Conservation (phyloP, 2,329 filamentous ascomycete genomes). For the Diaporthe sp. region DNA sequence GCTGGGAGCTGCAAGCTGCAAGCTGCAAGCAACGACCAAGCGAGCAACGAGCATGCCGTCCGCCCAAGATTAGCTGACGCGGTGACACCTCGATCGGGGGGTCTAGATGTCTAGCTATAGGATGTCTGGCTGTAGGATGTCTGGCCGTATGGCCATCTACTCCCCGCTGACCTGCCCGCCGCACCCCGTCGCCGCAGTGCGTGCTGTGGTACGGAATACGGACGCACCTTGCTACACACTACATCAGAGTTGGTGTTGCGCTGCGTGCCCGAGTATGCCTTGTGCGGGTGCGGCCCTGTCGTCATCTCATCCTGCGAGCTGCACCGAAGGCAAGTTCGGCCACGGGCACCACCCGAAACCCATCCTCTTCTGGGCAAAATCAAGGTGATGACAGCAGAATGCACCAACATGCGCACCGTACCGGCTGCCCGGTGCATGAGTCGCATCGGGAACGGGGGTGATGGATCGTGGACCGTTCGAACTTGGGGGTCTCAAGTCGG, state of each 20-base stretch:
- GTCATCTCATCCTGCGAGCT: background rate
- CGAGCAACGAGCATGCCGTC: background rate
- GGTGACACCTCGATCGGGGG: background rate
- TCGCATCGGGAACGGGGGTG: constrained; percentile 14
- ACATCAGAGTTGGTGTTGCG: background rate
- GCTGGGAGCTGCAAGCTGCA: background rate
- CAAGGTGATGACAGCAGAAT: constrained; percentile 26
- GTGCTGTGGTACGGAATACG: background rate
- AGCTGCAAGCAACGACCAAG: background rate
- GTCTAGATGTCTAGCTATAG: background rate
- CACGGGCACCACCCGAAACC: background rate
- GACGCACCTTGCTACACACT: background rate
- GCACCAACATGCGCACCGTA: constrained; percentile 5
- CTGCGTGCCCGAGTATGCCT: constrained; percentile 2
- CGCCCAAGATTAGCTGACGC: constrained; percentile 18
- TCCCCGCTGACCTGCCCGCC: background rate
- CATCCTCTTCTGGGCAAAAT: constrained; percentile 18
- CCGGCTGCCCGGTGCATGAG: constrained; percentile 12
- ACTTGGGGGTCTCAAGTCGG: constrained; percentile 9
- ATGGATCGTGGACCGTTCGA: background rate
- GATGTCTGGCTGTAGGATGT: background rate
- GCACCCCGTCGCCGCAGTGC: background rate
- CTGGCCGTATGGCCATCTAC: background rate
- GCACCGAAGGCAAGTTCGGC: background rate
- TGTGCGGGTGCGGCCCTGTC: background rate